These are phyloP conservation scores for Russula abietina DNA, from an alignment of 768 basidiomycete genomes.

Conservation along the genomic window DNA sequence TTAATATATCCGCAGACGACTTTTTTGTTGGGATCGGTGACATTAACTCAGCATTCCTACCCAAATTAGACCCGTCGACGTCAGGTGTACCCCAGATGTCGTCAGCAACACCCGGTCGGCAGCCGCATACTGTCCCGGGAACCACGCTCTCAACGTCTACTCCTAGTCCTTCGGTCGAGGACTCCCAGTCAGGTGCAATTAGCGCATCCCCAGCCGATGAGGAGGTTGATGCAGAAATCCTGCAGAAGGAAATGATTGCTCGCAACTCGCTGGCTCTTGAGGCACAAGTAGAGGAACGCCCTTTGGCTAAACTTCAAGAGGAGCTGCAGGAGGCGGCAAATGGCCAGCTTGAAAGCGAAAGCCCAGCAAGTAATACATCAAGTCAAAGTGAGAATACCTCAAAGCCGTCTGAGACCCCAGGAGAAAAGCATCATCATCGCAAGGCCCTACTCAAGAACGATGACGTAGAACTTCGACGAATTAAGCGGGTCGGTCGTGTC, in stretches of 20 bases:
- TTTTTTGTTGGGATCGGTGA: slow-evolving; percentile 98
- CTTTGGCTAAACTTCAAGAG: slow-evolving; percentile 84
- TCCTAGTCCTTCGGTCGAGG: not conserved
- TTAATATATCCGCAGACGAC: slow-evolving; percentile 57
- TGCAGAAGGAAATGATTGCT: slow-evolving; percentile 53
- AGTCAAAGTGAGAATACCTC: slow-evolving; percentile 5
- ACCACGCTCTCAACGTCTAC: slow-evolving; percentile 8
- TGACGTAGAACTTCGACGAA: slow-evolving; percentile 72
- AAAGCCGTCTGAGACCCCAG: slow-evolving; percentile 25
- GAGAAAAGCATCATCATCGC: slow-evolving; percentile 46
- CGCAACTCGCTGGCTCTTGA: slow-evolving; percentile 73
- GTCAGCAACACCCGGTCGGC: not conserved
- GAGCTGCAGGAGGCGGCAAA: slow-evolving; percentile 49
- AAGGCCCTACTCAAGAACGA: slow-evolving; percentile 84
- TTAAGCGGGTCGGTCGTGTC: slow-evolving; percentile 54
- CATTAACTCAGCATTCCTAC: slow-evolving; percentile 92
- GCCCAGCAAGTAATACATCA: not conserved
- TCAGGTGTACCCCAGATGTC: slow-evolving; percentile 32
- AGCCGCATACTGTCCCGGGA: not conserved
- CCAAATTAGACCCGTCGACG: slow-evolving; percentile 60
- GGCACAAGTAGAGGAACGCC: slow-evolving; percentile 79
- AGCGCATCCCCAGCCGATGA: slow-evolving; percentile 24
- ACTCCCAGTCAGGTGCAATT: slow-evolving; percentile 8
- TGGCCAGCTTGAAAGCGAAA: slow-evolving; percentile 6
- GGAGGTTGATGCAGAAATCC: slow-evolving; percentile 41